These are phyloP conservation scores for Pythium phragmiticola DNA, from an alignment of 352 stramenopile genomes.

Conservation along the genomic window DNA sequence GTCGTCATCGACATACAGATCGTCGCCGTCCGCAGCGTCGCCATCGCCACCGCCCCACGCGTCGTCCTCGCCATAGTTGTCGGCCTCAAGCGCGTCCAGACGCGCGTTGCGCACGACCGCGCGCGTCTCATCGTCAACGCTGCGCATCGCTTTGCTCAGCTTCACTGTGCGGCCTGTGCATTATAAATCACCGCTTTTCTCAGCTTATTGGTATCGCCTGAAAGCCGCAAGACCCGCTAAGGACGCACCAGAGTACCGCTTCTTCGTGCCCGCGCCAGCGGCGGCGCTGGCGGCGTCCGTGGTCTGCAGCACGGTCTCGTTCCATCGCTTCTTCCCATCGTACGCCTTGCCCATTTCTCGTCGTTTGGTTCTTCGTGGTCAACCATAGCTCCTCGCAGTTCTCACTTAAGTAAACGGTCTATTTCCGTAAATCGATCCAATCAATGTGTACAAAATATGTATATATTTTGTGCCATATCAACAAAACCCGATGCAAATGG, in stretches of 20 bases:
- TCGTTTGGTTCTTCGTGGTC: neutral
- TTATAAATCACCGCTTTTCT: neutral
- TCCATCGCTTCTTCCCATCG: constrained; percentile 84
- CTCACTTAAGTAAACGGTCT: neutral
- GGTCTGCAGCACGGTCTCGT: constrained; percentile 72
- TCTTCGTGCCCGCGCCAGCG: constrained; percentile 30
- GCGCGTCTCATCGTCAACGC: constrained; percentile 82
- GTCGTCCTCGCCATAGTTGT: constrained; percentile 84
- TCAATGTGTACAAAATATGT: neutral
- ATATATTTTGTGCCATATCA: neutral
- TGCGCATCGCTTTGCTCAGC: constrained; percentile 81
- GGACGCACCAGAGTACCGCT: constrained; percentile 60
- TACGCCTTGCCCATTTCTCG: constrained; percentile 66
- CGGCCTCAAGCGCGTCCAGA: constrained; percentile 85
- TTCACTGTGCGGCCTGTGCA: constrained; percentile 61
- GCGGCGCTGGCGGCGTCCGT: constrained; percentile 20
- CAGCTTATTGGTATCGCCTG: neutral
- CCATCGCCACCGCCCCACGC: constrained; percentile 36
- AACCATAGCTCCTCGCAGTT: neutral
- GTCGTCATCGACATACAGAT: constrained; percentile 79
- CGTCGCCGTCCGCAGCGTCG: constrained; percentile 47
- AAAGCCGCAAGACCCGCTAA: neutral
- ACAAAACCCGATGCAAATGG: neutral
- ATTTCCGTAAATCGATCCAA: neutral
- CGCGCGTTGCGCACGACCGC: constrained; percentile 81